Conservation (phyloP, 2,329 filamentous ascomycete species). For the Talaromyces piceae region DNA sequence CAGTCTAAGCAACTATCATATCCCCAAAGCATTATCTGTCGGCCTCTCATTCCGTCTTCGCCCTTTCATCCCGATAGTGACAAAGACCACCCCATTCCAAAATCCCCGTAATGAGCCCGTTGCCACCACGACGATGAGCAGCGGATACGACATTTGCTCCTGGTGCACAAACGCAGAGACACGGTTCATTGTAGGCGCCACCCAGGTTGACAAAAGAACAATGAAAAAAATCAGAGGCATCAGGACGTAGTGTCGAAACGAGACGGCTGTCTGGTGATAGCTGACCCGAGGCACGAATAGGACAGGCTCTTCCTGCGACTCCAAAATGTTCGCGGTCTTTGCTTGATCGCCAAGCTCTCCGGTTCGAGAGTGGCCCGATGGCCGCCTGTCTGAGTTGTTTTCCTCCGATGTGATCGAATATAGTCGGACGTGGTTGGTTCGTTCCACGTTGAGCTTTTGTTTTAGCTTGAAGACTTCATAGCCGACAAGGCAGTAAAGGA, state of each 20-base stretch:
- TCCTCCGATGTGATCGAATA: slow-evolving; percentile 14
- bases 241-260: slow-evolving; percentile 32
- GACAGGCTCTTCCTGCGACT: neutral
- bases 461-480: slow-evolving; percentile 26
- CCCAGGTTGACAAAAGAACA: slow-evolving; percentile 29
- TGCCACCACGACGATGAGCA: slow-evolving; percentile 26
- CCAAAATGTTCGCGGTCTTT: neutral
- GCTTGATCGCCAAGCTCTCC: neutral
- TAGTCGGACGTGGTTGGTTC: slow-evolving; percentile 22
- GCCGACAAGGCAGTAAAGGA: slow-evolving; percentile 22
- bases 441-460: slow-evolving; percentile 23
- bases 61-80: slow-evolving; percentile 31
- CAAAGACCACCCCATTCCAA: slow-evolving; percentile 34
- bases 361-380: neutral
- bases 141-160: slow-evolving; percentile 19
- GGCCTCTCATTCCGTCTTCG: slow-evolving; percentile 13
- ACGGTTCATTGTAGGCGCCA: slow-evolving; percentile 31
- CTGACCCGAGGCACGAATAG: neutral
- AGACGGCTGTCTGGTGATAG: slow-evolving; percentile 22
- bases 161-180: slow-evolving; percentile 26
- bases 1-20: too few relatives aligned
- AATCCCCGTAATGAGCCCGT: slow-evolving; percentile 31
- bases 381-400: slow-evolving; percentile 10
- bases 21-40: neutral
- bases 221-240: slow-evolving; percentile 35